Conservation (phyloP, 768 basidiomycete species). For the Termitomyces sp. region DNA sequence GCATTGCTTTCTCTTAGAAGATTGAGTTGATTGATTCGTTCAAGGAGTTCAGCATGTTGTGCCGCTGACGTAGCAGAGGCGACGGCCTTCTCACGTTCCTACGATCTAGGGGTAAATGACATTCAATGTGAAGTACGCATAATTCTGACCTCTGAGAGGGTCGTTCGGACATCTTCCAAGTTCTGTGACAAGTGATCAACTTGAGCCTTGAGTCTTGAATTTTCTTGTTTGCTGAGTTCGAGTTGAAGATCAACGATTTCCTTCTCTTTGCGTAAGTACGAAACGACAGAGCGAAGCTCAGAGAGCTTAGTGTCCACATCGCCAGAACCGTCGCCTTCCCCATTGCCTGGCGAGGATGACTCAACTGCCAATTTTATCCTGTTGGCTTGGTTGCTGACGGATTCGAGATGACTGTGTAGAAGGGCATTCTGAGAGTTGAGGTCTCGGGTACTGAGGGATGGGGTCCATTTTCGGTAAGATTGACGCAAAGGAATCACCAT, state of each 20-base stretch:
- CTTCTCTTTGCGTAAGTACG: constrained; percentile 85
- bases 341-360: constrained; percentile 33
- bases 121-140: neutral
- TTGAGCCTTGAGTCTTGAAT: constrained; percentile 64
- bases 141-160: constrained; percentile 59
- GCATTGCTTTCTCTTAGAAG: constrained; percentile 86
- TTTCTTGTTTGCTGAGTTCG: constrained; percentile 75
- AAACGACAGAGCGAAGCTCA: constrained; percentile 72
- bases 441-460: constrained; percentile 54
- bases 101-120: neutral
- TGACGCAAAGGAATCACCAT: constrained; percentile 13
- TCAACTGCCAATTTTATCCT: constrained; percentile 72
- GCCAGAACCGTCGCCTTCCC: constrained; percentile 39
- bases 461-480: neutral
- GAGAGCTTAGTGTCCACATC: constrained; percentile 60
- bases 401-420: constrained; percentile 80
- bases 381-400: constrained; percentile 74
- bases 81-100: constrained; percentile 81
- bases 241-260: constrained; percentile 87
- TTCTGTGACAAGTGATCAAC: constrained; percentile 66
- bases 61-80: constrained; percentile 65
- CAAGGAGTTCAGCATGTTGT: constrained; percentile 79
- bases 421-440: constrained; percentile 69
- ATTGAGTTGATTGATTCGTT: constrained; percentile 82
- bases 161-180: constrained; percentile 63